Evolutionary conservation across 176 grass and related monocot genomes (phyloP), one percentile per base, ranked within the genome.

Genomic region (Musa beccarii): DNA sequence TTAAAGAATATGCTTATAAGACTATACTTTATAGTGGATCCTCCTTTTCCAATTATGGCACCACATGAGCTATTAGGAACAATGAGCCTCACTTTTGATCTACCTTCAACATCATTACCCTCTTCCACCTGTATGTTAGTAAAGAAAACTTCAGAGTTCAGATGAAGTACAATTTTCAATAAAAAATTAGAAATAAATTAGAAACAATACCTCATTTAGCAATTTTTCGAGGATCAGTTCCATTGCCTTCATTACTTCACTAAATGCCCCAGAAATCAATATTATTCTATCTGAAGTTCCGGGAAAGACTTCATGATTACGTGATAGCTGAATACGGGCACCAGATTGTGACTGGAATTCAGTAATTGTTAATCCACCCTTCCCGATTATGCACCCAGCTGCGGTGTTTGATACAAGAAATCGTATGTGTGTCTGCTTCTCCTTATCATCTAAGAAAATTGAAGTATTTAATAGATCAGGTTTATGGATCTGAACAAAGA

Each of bases 21-120:
- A 80, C 2, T 86, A 86, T 91, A 98, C 90, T 94, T 99, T 78
- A 99, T 99, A 75, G 95, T 99, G 56, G 86, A 80, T 81, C 95
- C 95, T 81, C 88, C 95, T 88, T 94, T 94, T 76, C 95, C 95
- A 88, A 99, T 99, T 74, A 99, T 91, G 43, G 90, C 95, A 68
- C 95, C 95, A 78, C 95, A 99, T 71, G 95, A 94, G 73, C 90
- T 91, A 84, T 99, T 99, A 59, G 90, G 90, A 79, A 99, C 90
- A 83, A 94, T 86, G 71, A 99, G 86, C 81, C 84, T 89, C 75
- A 99, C 74, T 85, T 94, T 99, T 76, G 90, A 85, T 81, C 86
- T 91, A 76, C 79, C 81, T 83, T 99, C 95, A 80, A 76, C 85
- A 79, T 99, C 95, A 59, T 82, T 91, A 67, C 79, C 78, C 80